Evolutionary conservation across 208 protist genomes (phyloP), one percentile per base, ranked within the genome.

Genomic region (Acanthamoeba triangularis): DNA sequence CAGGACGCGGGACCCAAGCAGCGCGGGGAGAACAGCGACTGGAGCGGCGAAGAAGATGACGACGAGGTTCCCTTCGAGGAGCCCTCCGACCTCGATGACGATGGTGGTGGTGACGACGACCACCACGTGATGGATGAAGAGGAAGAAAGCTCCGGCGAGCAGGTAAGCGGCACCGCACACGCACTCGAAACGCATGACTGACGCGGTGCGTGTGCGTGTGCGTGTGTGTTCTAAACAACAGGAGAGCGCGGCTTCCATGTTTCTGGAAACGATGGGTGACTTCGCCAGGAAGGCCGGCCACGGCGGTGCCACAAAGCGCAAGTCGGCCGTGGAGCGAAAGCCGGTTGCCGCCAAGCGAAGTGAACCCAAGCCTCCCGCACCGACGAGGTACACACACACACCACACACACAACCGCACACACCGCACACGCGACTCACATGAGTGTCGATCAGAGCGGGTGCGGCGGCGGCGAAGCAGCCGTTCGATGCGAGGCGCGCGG

Each of bases 11-110:
- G 76, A 11, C 76, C 76, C 25, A 30, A 35, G 41, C 76, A 18
- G 76, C 76, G 76, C 76, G 41, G 41, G 8, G 76, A 85, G 47
- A 28, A 85, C 35, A 85, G 76, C 76, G 76, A 85, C 44, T 85
- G 35, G 35, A 85, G 76, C 47, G 76, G 76, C 76, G 35, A 49
- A 33, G 76, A 85, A 7, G 35, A 49, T 5, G 76, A 85, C 47
- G 23, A 23, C 59, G 54, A 13, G 11, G 44, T 47, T 7, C 69
- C 69, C 69, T 41, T 78, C 69, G 59, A 65, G 59, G 59, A 65
- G 59, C 37, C 69, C 69, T 78, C 37, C 20, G 69, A 47, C 37
- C 30, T 18, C 30, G 59, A 65, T 18, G 59, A 65, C n/a, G 69
- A 23, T 7, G n/a, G n/a, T n/a, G n/a, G n/a, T n/a, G n/a, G n/a